phyloP scores from a whole-genome alignment of 2,329 filamentous ascomycete genomes.

The Colletotrichum spaethianum region DNA sequence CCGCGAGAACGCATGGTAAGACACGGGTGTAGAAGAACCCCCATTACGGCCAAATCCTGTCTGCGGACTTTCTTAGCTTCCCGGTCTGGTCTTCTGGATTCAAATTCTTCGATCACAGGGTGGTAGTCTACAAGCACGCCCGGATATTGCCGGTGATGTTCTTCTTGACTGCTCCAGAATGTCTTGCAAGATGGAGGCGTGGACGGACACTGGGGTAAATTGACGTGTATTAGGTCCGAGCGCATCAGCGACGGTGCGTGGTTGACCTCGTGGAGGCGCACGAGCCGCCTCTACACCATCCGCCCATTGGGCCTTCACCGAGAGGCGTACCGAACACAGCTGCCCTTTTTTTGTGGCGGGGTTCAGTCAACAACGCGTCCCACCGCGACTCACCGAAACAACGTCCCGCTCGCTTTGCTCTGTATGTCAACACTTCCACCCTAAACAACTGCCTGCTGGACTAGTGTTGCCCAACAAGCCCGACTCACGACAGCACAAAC shows the following conservation, averaged over 20 bases:
- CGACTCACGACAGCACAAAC: neutral
- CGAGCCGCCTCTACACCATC: slow-evolving; percentile 3
- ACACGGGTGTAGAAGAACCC: neutral
- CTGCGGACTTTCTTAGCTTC: neutral
- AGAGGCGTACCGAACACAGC: neutral
- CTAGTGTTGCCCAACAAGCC: neutral
- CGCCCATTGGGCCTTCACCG: slow-evolving; percentile 22
- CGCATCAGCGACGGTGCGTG: neutral
- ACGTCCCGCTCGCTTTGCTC: neutral
- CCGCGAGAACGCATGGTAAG: neutral
- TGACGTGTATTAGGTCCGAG: neutral
- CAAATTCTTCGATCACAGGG: neutral
- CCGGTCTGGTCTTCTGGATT: neutral
- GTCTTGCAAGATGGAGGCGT: slow-evolving; percentile 1
- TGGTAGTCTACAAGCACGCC: neutral
- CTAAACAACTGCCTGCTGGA: neutral
- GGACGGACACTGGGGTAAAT: neutral
- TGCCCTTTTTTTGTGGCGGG: slow-evolving; percentile 12
- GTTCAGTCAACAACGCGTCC: slow-evolving; percentile 33
- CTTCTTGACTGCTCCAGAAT: slow-evolving; percentile 7
- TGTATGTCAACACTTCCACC: neutral
- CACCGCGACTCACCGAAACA: slow-evolving; percentile 36
- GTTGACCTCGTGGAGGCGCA: slow-evolving; percentile 8
- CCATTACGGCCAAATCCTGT: neutral
- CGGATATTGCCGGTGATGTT: neutral